Evolutionary conservation across 2,329 filamentous ascomycete species (phyloP).

Genomic region (Pseudocercospora fuligena): DNA sequence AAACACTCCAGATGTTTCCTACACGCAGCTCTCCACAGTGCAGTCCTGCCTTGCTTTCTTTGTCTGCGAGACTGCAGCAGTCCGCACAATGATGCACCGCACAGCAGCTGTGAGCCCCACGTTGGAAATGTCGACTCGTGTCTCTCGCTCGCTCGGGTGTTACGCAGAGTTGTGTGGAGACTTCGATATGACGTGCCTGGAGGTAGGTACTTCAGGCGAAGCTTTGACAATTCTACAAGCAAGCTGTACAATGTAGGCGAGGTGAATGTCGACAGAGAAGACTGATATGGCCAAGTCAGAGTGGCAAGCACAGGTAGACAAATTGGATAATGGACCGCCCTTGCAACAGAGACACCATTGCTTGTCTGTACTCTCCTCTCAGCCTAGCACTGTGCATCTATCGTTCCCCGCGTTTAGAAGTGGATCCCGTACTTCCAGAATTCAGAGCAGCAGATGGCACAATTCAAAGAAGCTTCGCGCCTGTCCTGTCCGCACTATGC

Average conservation of each 20-base stretch:
- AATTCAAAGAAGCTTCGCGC: not conserved
- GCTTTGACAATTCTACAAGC: not conserved
- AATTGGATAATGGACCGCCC: not conserved
- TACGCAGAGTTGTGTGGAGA: no score
- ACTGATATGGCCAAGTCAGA: not conserved
- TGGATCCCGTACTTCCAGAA: not conserved
- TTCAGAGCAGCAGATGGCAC: not conserved
- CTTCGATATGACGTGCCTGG: not conserved
- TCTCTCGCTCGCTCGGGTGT: not conserved
- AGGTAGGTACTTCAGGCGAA: not conserved
- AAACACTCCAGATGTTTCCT: not conserved
- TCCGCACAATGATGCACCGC: not conserved
- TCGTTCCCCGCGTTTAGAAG: not conserved
- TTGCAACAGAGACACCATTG: not conserved
- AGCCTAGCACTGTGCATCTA: not conserved
- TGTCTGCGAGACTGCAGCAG: not conserved
- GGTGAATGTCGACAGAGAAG: no score
- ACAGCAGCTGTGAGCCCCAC: not conserved
- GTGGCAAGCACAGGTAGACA: not conserved
- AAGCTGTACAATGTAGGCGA: not conserved
- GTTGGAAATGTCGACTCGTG: not conserved
- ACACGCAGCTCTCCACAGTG: not conserved
- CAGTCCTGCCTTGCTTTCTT: not conserved
- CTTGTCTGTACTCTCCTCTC: not conserved
- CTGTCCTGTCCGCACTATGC: not conserved